These are phyloP conservation scores for Brettanomyces anomalus DNA, from an alignment of 805 yeast genomes.

Conservation along the genomic window DNA sequence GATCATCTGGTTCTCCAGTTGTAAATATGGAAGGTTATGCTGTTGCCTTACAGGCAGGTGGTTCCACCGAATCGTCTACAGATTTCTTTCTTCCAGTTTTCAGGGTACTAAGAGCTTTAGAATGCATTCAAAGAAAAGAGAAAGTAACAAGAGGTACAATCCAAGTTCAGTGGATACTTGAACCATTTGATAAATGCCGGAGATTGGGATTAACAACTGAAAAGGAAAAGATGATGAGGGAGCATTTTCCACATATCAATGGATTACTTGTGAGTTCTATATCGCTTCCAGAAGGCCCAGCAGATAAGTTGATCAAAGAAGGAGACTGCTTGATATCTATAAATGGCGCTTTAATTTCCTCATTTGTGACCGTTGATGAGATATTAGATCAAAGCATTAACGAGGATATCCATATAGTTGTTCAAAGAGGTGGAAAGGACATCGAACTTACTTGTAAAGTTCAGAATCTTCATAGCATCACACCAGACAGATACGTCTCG, in stretches of 20 bases:
- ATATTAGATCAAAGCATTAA: slow-evolving; percentile 69
- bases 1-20: slow-evolving; percentile 95
- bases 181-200: slow-evolving; percentile 86
- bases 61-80: slow-evolving; percentile 82
- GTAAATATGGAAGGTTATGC: slow-evolving; percentile 82
- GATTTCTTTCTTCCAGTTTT: slow-evolving; percentile 86
- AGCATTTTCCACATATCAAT: slow-evolving; percentile 57
- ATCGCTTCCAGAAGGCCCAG: slow-evolving; percentile 80
- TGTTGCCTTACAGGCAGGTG: slow-evolving; percentile 92
- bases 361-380: slow-evolving; percentile 76
- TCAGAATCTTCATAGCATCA: slow-evolving; percentile 70
- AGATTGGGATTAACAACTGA: slow-evolving; percentile 74
- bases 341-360: slow-evolving; percentile 52
- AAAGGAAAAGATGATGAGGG: slow-evolving; percentile 62
- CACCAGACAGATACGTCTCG: slow-evolving; percentile 74
- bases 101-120: slow-evolving; percentile 73
- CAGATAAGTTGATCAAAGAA: slow-evolving; percentile 61
- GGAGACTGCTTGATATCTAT: slow-evolving; percentile 79
- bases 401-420: slow-evolving; percentile 38
- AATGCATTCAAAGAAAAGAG: slow-evolving; percentile 49
- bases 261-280: slow-evolving; percentile 81
- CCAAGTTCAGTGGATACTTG: slow-evolving; percentile 81
- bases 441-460: slow-evolving; percentile 43
- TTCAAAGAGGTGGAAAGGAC: slow-evolving; percentile 71
- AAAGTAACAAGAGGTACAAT: slow-evolving; percentile 84